phyloP scores from a whole-genome alignment of 768 basidiomycete genomes.

The Podaxis mareebaensis region DNA sequence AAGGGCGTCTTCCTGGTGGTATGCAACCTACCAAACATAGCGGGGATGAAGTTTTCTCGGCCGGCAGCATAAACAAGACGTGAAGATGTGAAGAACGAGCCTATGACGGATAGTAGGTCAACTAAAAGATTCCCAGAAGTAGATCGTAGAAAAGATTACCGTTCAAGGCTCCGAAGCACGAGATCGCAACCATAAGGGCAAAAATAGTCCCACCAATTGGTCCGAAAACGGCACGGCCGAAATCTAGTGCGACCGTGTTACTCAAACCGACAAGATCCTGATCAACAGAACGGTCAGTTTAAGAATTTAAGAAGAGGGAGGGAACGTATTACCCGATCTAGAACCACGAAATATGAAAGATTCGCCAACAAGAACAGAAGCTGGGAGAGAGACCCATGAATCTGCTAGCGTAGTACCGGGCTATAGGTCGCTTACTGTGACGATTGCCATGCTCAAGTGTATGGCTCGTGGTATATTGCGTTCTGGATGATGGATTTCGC shows the following conservation, averaged over 20 bases:
- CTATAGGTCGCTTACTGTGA: constrained; percentile 53
- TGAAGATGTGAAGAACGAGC: constrained; percentile 74
- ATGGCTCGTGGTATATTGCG: constrained; percentile 88
- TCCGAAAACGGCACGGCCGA: constrained; percentile 85
- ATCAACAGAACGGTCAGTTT: constrained; percentile 1
- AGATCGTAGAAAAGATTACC: constrained; percentile 40
- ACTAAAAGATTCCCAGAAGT: neutral
- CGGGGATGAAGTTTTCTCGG: constrained; percentile 84
- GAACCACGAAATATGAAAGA: constrained; percentile 87
- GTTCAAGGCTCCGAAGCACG: constrained; percentile 94
- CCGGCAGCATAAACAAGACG: constrained; percentile 88
- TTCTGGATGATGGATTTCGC: constrained; percentile 79
- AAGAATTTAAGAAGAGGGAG: constrained; percentile 4
- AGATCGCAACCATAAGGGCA: constrained; percentile 89
- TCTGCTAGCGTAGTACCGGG: neutral
- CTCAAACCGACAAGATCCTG: constrained; percentile 70
- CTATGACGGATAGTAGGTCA: constrained; percentile 33
- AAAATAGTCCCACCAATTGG: constrained; percentile 85
- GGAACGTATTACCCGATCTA: constrained; percentile 63
- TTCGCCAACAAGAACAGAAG: constrained; percentile 80
- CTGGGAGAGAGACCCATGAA: constrained; percentile 37
- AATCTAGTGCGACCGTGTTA: constrained; percentile 90
- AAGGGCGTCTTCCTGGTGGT: constrained; percentile 77
- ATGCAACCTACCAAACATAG: constrained; percentile 79
- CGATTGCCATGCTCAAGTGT: constrained; percentile 86